Evolutionary conservation across 495 filamentous ascomycete genomes (phyloP).

Genomic region (Hyaloscypha finlandica): DNA sequence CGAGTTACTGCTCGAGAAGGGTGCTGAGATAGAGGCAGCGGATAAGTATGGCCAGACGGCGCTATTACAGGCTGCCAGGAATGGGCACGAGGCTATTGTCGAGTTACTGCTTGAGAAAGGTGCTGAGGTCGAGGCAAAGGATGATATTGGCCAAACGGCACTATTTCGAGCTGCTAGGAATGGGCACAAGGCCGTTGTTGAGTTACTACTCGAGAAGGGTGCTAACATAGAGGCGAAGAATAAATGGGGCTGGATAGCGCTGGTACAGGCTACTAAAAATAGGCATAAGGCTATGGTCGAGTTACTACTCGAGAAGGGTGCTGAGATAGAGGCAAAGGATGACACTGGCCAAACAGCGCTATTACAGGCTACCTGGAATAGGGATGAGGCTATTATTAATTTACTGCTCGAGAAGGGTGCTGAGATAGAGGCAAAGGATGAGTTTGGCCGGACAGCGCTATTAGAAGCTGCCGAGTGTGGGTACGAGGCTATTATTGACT

Average conservation of each 20-base stretch:
- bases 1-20: conserved; percentile 22
- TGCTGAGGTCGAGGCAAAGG: neutral
- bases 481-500: neutral
- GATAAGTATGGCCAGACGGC: conserved; percentile 12
- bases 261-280: neutral
- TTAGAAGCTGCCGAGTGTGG: neutral
- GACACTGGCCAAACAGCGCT: conserved; percentile 2
- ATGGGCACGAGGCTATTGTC: too few relatives aligned
- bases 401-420: conserved; percentile 22
- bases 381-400: neutral
- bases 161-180: neutral
- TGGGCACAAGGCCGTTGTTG: neutral
- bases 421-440: conserved; percentile 26
- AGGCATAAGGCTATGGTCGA: neutral
- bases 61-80: conserved; percentile 24
- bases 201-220: conserved; percentile 13
- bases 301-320: conserved; percentile 5
- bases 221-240: neutral
- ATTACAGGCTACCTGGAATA: neutral
- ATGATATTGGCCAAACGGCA: neutral
- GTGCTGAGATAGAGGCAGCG: conserved; percentile 21
- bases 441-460: neutral
- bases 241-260: neutral
- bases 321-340: neutral
- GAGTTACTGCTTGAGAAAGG: conserved; percentile 17